Evolutionary conservation across 805 yeast genomes (phyloP).

Genomic region (Ogataea methanolica): DNA sequence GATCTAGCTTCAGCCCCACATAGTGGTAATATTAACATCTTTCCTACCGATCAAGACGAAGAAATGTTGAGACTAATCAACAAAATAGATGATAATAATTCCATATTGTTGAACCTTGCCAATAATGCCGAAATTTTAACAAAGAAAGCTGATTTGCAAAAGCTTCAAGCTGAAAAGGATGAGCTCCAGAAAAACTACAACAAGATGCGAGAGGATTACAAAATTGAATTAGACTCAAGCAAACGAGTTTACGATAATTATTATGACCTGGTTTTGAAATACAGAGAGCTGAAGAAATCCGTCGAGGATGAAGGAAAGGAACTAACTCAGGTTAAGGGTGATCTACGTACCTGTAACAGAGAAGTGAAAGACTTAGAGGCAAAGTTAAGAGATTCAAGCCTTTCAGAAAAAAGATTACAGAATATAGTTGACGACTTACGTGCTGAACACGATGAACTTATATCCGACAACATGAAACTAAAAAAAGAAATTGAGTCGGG

Average conservation of each 20-base stretch:
- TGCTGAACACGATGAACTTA: constrained; percentile 7
- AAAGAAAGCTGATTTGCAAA: constrained; percentile 9
- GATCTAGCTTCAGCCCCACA: background rate
- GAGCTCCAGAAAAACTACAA: constrained; percentile 15
- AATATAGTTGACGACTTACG: background rate
- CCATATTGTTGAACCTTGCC: constrained; percentile 6
- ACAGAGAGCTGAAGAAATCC: constrained; percentile 7
- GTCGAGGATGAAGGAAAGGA: background rate
- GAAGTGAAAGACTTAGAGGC: background rate
- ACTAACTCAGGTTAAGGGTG: background rate
- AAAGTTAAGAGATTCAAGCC: background rate
- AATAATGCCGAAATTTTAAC: constrained; percentile 12
- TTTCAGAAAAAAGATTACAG: constrained; percentile 1
- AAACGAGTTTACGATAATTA: constrained; percentile 23
- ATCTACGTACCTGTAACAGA: no score
- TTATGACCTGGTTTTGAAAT: constrained; percentile 18
- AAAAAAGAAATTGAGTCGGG: constrained; percentile 1
- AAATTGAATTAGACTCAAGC: constrained; percentile 17
- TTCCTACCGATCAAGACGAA: background rate
- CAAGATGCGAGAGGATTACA: constrained; percentile 21
- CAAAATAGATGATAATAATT: constrained; percentile 9
- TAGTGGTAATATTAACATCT: background rate
- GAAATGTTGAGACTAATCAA: background rate
- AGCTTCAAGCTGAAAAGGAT: constrained; percentile 11
- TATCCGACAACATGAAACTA: constrained; percentile 6